Conservation (phyloP, 1,284 basidiomycete genomes). For the Sporisorium reilianum region DNA sequence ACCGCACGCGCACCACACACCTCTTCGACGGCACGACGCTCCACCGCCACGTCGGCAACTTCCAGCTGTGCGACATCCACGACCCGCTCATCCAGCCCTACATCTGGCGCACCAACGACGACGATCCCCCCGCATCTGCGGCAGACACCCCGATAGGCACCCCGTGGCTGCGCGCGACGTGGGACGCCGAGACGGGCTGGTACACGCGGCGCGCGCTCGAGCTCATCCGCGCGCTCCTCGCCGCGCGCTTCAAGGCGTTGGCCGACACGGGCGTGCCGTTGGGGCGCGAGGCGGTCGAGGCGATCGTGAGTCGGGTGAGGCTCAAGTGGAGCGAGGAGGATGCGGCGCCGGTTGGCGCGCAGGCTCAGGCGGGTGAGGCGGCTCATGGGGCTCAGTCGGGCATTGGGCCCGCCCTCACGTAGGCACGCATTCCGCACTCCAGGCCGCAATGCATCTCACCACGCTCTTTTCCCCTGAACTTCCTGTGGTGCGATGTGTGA, state of each 20-base stretch:
- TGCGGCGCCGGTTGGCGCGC: not conserved
- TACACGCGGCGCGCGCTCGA: constrained; percentile 53
- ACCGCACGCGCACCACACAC: constrained; percentile 74
- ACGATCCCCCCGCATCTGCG: not conserved
- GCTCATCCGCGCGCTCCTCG: constrained; percentile 42
- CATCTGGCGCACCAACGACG: constrained; percentile 34
- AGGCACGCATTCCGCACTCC: not conserved
- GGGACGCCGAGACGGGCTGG: constrained; percentile 56
- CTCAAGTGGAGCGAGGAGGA: constrained; percentile 42
- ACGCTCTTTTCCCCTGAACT: not conserved
- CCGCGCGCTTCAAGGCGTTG: constrained; percentile 46
- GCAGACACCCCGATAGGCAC: constrained; percentile 9
- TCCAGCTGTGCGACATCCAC: constrained; percentile 89
- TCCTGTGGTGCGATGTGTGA: not conserved
- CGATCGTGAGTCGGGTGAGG: constrained; percentile 15
- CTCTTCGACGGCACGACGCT: constrained; percentile 87
- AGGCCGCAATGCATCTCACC: not conserved
- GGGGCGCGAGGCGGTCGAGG: constrained; percentile 1
- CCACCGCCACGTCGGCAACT: constrained; percentile 85
- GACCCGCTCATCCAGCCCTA: constrained; percentile 75
- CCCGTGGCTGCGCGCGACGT: constrained; percentile 17
- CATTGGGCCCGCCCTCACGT: constrained; percentile 13
- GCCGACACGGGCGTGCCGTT: constrained; percentile 20
- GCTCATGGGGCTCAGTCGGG: not conserved
- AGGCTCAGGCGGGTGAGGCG: not conserved